Evolutionary conservation across 768 basidiomycete species (phyloP).

Genomic region (Serpula lacrymans): DNA sequence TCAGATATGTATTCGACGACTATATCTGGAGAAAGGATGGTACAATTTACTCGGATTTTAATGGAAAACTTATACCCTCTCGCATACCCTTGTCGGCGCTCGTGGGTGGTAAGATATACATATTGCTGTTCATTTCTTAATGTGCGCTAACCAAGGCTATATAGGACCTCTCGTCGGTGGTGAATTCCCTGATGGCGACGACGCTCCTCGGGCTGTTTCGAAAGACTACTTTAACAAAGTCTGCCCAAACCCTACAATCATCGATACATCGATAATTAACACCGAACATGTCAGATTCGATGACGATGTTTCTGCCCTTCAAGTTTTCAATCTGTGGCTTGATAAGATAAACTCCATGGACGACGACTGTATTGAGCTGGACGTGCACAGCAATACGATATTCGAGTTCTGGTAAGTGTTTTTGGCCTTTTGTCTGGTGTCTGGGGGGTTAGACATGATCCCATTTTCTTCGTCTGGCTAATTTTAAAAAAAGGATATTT

Average conservation of each 20-base stretch:
- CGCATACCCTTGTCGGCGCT: constrained; percentile 40
- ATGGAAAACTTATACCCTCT: constrained; percentile 35
- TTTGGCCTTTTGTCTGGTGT: not conserved
- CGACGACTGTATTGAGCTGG: constrained; percentile 39
- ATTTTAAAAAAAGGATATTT: constrained; percentile 35
- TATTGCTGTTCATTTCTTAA: not conserved
- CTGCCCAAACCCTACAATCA: constrained; percentile 34
- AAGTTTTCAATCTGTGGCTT: constrained; percentile 37
- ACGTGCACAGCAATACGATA: constrained; percentile 18
- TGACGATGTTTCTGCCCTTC: constrained; percentile 19
- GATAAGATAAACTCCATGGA: constrained; percentile 29
- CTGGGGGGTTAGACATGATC: constrained; percentile 13
- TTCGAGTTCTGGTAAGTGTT: constrained; percentile 35
- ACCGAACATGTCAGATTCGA: constrained; percentile 25
- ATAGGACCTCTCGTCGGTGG: constrained; percentile 42
- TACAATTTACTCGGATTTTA: constrained; percentile 33
- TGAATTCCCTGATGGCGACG: constrained; percentile 28
- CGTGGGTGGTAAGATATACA: constrained; percentile 27
- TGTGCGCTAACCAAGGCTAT: constrained; percentile 2
- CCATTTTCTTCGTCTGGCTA: constrained; percentile 14
- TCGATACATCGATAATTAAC: constrained; percentile 28
- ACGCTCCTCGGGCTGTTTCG: constrained; percentile 32
- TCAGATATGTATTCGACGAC: constrained; percentile 41
- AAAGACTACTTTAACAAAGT: constrained; percentile 36
- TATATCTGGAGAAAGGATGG: constrained; percentile 38